Conservation (phyloP, 1,284 basidiomycete species). For the Heterobasidion irregulare region DNA sequence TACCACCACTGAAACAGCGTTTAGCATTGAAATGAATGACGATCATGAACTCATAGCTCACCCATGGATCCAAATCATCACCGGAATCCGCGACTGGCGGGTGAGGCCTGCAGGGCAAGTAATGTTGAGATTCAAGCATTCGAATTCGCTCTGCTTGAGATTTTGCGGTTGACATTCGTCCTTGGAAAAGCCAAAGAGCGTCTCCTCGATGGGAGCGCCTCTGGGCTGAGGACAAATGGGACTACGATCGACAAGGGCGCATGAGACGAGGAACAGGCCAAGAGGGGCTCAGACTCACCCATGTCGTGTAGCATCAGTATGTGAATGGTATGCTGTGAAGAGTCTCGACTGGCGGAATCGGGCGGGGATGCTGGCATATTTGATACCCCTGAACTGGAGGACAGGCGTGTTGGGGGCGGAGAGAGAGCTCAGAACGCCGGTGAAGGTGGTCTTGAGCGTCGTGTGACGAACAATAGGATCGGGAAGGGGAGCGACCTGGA, state of each 20-base stretch:
- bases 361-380: conserved; percentile 64
- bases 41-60: conserved; percentile 24
- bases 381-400: conserved; percentile 67
- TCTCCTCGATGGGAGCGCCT: conserved; percentile 43
- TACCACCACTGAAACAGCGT: conserved; percentile 42
- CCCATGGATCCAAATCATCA: conserved; percentile 79
- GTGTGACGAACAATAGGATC: conserved; percentile 38
- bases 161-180: conserved; percentile 43
- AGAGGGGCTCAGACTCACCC: conserved; percentile 33
- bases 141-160: conserved; percentile 62
- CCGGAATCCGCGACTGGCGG: conserved; percentile 45
- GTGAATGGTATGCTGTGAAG: conserved; percentile 42
- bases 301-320: conserved; percentile 52
- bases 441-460: conserved; percentile 52
- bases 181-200: conserved; percentile 50
- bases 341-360: conserved; percentile 66
- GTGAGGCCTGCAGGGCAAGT: conserved; percentile 54
- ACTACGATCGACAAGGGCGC: conserved; percentile 24
- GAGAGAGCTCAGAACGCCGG: conserved; percentile 48
- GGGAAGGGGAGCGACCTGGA: conserved; percentile 7
- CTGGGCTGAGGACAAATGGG: conserved; percentile 67
- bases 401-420: conserved; percentile 49
- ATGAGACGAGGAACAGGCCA: conserved; percentile 6
- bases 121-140: conserved; percentile 71
- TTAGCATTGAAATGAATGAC: conserved; percentile 7